phyloP scores from a whole-genome alignment of 345 rosid genomes.

The Eucalyptus cloeziana region DNA sequence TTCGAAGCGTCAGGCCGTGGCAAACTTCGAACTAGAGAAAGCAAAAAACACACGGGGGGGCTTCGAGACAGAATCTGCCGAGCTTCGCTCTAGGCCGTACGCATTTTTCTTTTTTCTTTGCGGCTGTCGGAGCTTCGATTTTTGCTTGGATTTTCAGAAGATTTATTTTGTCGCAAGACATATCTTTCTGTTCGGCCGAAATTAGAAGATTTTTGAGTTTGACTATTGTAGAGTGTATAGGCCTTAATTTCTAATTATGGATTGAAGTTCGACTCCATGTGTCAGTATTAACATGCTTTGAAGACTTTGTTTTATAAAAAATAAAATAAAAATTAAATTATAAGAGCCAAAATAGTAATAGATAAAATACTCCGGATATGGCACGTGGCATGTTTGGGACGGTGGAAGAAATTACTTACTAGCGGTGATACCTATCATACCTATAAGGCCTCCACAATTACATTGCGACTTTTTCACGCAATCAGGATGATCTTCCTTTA shows the following conservation, averaged over 20 bases:
- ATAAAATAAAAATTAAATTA: not conserved
- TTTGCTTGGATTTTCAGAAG: not conserved
- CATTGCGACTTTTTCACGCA: rapidly evolving
- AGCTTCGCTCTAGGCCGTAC: not conserved
- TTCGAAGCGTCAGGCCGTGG: not conserved
- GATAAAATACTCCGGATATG: not conserved
- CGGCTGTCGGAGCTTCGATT: not conserved
- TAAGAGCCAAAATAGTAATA: not conserved
- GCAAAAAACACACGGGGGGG: too few species aligned
- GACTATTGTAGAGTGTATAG: not conserved
- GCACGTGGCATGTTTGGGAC: not conserved
- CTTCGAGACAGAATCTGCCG: not conserved
- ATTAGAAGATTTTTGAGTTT: not conserved
- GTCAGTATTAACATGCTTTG: not conserved
- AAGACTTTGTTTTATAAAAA: not conserved
- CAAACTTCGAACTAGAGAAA: not conserved
- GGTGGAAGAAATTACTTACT: not conserved
- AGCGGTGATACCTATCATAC: not conserved
- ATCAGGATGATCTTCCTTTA: not conserved
- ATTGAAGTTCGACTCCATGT: not conserved
- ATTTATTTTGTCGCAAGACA: not conserved
- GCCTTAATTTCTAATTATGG: not conserved
- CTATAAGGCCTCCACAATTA: not conserved
- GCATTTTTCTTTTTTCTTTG: not conserved
- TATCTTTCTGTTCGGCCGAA: not conserved